A percentile compares a stretch with the other conserved stretches of the same genome.
phyloP scores from a whole-genome alignment of 2,329 filamentous ascomycete species.

The Epichloe scottii region DNA sequence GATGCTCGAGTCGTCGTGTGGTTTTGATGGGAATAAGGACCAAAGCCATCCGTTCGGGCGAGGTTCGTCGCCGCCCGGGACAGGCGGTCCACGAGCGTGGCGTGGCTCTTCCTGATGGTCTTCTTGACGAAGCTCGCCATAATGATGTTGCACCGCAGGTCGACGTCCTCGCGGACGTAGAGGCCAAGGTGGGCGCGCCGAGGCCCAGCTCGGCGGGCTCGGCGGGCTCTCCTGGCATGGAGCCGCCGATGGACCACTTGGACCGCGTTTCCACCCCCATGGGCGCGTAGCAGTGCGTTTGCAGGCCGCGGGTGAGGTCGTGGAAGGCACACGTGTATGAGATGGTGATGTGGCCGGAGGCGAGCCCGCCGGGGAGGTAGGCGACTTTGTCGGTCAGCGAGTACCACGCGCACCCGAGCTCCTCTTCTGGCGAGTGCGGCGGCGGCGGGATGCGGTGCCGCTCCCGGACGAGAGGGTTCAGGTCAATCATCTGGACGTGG shows the following conservation, averaged over 20 bases:
- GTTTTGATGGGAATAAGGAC: too few species aligned
- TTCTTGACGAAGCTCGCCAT: constrained; percentile 69
- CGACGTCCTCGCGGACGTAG: constrained; percentile 76
- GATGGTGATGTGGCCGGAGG: constrained; percentile 49
- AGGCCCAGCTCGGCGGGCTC: constrained; percentile 55
- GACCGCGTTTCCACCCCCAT: constrained; percentile 67
- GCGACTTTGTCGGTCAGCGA: constrained; percentile 63
- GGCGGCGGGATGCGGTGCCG: constrained; percentile 58
- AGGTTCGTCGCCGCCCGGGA: not conserved
- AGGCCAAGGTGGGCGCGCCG: constrained; percentile 53
- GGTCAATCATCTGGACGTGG: constrained; percentile 73
- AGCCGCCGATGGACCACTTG: constrained; percentile 66
- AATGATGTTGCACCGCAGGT: constrained; percentile 66
- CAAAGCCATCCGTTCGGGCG: too few species aligned
- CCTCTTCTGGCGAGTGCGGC: constrained; percentile 52
- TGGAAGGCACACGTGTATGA: constrained; percentile 69
- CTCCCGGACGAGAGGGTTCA: constrained; percentile 72
- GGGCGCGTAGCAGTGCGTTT: constrained; percentile 76
- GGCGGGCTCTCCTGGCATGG: constrained; percentile 54
- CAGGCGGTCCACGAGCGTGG: constrained; percentile 55
- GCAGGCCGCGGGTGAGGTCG: constrained; percentile 57
- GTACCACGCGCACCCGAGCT: constrained; percentile 66
- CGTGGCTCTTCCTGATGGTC: constrained; percentile 67
- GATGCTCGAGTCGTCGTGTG: too few species aligned
- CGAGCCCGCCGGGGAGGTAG: constrained; percentile 56